Percentiles rank a stretch among this genome's conserved stretches.
Evolutionary conservation across 2,329 filamentous ascomycete species (phyloP).

Genomic region (Fusarium annulatum): DNA sequence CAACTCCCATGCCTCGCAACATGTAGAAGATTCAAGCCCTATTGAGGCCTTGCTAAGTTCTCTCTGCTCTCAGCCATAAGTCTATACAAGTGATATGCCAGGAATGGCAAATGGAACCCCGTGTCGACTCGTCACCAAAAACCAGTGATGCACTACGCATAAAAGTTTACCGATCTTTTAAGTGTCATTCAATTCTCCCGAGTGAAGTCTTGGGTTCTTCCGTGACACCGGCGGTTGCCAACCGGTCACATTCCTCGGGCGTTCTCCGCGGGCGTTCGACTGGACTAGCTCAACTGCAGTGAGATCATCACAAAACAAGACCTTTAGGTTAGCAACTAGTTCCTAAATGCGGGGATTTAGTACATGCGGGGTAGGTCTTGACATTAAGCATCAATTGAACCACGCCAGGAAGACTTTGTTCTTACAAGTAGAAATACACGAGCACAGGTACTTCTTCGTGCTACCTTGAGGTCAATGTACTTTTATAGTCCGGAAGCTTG

Average conservation of each 20-base stretch:
- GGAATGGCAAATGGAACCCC: not conserved
- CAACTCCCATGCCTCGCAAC: too few relatives aligned
- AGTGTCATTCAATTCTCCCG: rapidly evolving
- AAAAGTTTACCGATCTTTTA: too few relatives aligned
- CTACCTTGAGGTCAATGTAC: not conserved
- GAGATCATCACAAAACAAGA: not conserved
- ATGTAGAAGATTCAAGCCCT: too few relatives aligned
- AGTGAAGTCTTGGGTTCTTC: not conserved
- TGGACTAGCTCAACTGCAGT: not conserved
- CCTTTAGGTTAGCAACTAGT: too few relatives aligned
- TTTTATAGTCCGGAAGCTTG: not conserved
- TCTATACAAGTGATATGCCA: not conserved
- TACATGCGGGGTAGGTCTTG: not conserved
- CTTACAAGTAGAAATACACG: not conserved
- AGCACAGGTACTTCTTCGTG: not conserved
- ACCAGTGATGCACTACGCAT: not conserved
- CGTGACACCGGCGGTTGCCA: not conserved
- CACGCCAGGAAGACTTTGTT: not conserved
- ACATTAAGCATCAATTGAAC: not conserved
- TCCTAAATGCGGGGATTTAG: not conserved
- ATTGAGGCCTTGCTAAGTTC: too few relatives aligned
- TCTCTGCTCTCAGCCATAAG: too few relatives aligned
- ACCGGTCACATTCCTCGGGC: not conserved
- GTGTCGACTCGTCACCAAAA: not conserved
- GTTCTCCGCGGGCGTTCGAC: not conserved